Conservation (phyloP, 352 stramenopile genomes). For the Aphanomyces invadans region DNA sequence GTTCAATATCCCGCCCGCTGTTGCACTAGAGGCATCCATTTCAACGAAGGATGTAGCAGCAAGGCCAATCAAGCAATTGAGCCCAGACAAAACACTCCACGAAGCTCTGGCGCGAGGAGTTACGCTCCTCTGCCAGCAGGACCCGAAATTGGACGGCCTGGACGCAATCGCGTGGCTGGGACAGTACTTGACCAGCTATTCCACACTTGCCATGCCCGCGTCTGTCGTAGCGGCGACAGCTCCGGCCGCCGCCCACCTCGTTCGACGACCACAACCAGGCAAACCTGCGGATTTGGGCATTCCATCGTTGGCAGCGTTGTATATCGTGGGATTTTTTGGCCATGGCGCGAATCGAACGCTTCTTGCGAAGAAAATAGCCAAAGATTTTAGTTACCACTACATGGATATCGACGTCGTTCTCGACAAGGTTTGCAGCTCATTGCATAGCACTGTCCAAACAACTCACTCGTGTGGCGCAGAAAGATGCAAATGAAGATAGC, state of each 20-base stretch:
- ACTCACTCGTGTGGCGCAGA: neutral
- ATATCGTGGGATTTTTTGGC: conserved; percentile 13
- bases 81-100: neutral
- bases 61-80: neutral
- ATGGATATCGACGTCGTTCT: conserved; percentile 4
- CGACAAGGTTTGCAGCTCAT: neutral
- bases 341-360: neutral
- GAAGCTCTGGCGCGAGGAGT: neutral
- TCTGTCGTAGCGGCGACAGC: neutral
- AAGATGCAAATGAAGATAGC: neutral
- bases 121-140: neutral
- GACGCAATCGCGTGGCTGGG: conserved; percentile 13
- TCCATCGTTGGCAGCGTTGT: neutral
- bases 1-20: conserved; percentile 30
- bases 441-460: neutral
- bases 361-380: neutral
- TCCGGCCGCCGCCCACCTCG: neutral
- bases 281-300: neutral
- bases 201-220: neutral
- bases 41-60: neutral
- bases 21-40: neutral
- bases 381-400: conserved; percentile 16
- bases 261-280: neutral
- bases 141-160: neutral
- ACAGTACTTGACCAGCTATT: neutral